Conservation (phyloP, 164 flowering plant species). For the Piper betle region DNA sequence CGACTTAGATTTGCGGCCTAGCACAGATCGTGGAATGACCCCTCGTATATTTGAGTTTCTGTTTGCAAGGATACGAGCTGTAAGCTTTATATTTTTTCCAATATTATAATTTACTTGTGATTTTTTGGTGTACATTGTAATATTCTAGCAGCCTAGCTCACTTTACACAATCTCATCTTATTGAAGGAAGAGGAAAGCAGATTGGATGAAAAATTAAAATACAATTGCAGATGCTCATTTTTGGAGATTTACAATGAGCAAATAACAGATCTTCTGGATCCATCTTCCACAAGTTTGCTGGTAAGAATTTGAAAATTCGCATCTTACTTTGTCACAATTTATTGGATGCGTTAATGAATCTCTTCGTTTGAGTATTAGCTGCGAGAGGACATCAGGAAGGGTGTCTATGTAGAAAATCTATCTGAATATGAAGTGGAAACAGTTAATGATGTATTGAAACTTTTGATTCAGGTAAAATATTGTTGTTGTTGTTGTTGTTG, state of each 20-base stretch:
- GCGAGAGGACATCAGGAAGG: constrained; percentile 79
- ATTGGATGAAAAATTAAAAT: constrained; percentile 62
- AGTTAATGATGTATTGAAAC: constrained; percentile 68
- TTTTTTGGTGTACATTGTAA: background rate
- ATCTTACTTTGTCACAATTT: background rate
- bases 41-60: constrained; percentile 91
- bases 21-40: constrained; percentile 86
- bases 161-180: constrained; percentile 2
- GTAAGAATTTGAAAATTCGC: constrained; percentile 23
- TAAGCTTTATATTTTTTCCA: constrained; percentile 18
- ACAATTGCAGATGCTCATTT: constrained; percentile 92
- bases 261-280: constrained; percentile 92
- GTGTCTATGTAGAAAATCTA: constrained; percentile 93
- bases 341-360: background rate
- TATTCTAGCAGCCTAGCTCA: background rate
- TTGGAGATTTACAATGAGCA: constrained; percentile 98
- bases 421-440: constrained; percentile 84
- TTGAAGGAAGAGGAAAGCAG: constrained; percentile 91
- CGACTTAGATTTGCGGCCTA: constrained; percentile 58
- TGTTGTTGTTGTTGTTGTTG: background rate
- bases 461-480: constrained; percentile 53
- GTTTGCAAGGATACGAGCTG: constrained; percentile 93
- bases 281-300: constrained; percentile 77
- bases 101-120: background rate
- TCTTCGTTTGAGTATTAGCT: constrained; percentile 28